Conservation (phyloP, 2,329 filamentous ascomycete species). For the Neopestalotiopsis rosae region DNA sequence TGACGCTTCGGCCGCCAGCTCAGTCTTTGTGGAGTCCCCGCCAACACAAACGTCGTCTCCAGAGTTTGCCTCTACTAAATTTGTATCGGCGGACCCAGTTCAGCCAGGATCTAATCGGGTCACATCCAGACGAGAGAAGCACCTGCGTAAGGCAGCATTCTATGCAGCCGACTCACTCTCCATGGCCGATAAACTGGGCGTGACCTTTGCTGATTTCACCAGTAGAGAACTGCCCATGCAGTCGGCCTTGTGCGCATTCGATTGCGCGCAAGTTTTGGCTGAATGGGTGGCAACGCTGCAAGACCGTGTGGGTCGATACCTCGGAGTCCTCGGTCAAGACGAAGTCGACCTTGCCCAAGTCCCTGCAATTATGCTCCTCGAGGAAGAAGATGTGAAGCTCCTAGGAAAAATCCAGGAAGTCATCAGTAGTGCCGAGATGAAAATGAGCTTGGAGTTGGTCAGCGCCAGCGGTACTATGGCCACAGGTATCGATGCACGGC, state of each 20-base stretch:
- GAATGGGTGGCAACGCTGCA: slow-evolving; percentile 95
- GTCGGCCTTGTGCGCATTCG: slow-evolving; percentile 89
- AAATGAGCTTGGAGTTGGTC: slow-evolving; percentile 67
- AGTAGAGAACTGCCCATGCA: slow-evolving; percentile 88
- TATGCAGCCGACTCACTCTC: slow-evolving; percentile 91
- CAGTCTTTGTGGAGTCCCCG: slow-evolving; percentile 57
- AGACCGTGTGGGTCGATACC: slow-evolving; percentile 87
- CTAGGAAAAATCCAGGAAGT: slow-evolving; percentile 83
- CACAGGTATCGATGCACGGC: slow-evolving; percentile 54
- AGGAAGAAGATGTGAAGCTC: slow-evolving; percentile 89
- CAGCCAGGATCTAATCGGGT: slow-evolving; percentile 44
- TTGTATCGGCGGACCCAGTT: slow-evolving; percentile 31
- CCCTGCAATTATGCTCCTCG: slow-evolving; percentile 86
- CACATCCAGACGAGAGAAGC: slow-evolving; percentile 79
- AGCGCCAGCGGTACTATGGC: slow-evolving; percentile 49
- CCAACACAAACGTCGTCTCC: slow-evolving; percentile 56
- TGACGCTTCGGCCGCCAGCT: slow-evolving; percentile 51
- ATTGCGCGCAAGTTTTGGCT: slow-evolving; percentile 90
- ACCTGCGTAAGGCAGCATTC: slow-evolving; percentile 91
- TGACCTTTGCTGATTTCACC: slow-evolving; percentile 83
- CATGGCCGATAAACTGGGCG: slow-evolving; percentile 85
- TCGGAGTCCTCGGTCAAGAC: slow-evolving; percentile 86
- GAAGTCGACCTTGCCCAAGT: slow-evolving; percentile 80
- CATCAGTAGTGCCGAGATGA: slow-evolving; percentile 76
- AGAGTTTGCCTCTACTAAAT: slow-evolving; percentile 48